Conservation (phyloP, 108 stramenopile species). For the Parietichytrium sp. region DNA sequence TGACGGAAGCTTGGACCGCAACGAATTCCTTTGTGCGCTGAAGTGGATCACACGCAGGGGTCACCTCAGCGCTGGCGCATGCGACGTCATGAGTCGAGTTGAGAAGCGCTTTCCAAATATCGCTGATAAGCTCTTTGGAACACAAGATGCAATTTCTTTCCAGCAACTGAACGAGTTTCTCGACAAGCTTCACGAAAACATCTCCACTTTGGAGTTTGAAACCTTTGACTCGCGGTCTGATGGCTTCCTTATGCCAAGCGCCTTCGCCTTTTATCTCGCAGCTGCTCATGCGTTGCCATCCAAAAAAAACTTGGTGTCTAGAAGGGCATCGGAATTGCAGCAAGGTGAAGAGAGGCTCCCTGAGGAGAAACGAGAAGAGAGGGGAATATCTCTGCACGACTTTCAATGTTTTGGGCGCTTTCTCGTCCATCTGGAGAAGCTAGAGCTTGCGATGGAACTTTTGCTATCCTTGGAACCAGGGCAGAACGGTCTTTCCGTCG, state of each 20-base stretch:
- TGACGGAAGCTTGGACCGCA: not conserved
- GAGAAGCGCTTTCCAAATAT: not conserved
- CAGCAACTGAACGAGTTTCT: not conserved
- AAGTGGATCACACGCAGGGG: not conserved
- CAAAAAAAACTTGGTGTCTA: no score
- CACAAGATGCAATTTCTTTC: not conserved
- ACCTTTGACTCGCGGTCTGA: not conserved
- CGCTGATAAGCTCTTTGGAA: not conserved
- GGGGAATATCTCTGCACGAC: not conserved
- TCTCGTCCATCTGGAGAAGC: not conserved
- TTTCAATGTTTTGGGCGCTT: conserved; percentile 1
- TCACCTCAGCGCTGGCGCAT: not conserved
- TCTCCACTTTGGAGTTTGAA: not conserved
- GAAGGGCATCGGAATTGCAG: not conserved
- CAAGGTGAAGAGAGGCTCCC: not conserved
- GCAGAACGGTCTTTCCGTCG: no score
- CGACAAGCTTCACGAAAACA: conserved; percentile 6
- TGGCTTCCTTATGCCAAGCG: not conserved
- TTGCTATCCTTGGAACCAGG: no score
- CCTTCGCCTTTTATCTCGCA: not conserved
- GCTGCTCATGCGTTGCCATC: not conserved
- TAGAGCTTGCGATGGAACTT: not conserved
- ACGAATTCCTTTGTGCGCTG: conserved; percentile 3
- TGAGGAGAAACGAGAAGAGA: not conserved
- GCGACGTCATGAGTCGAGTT: no score